Evolutionary conservation across 495 filamentous ascomycete species (phyloP).

Genomic region (Aspergillus taichungensis): DNA sequence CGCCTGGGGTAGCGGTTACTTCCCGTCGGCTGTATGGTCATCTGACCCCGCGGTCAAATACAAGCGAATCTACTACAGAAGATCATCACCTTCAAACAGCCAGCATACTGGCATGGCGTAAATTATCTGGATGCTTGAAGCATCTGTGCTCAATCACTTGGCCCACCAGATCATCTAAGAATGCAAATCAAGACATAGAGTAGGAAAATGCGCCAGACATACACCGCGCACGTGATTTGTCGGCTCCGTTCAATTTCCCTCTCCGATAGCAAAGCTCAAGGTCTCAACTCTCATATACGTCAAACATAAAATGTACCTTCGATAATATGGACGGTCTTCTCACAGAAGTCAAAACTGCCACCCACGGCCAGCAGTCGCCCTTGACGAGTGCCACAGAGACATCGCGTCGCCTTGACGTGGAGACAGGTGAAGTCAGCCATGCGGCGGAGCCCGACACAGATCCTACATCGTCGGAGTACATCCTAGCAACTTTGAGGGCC

Average conservation of each 20-base stretch:
- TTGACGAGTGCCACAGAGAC: constrained; percentile 12
- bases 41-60: no score
- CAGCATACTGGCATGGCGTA: no score
- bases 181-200: neutral
- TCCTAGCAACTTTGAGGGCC: constrained; percentile 52
- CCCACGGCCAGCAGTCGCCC: constrained; percentile 13
- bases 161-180: no score
- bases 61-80: no score
- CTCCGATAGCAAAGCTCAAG: constrained; percentile 2
- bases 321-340: constrained; percentile 34
- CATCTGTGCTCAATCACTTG: no score
- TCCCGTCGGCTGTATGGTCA: no score
- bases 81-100: no score
- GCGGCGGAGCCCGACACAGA: constrained; percentile 10
- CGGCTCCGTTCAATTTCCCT: constrained; percentile 24
- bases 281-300: constrained; percentile 2
- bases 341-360: constrained; percentile 32
- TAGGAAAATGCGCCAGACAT: constrained; percentile 7
- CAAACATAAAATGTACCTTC: neutral
- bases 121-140: no score
- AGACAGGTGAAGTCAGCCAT: constrained; percentile 6
- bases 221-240: constrained; percentile 22
- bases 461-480: constrained; percentile 44
- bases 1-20: no score
- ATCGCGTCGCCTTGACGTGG: constrained; percentile 1